Base-by-base conservation (phyloP, 805 yeast species). In the Wickerhamomyces bovis region DNA sequence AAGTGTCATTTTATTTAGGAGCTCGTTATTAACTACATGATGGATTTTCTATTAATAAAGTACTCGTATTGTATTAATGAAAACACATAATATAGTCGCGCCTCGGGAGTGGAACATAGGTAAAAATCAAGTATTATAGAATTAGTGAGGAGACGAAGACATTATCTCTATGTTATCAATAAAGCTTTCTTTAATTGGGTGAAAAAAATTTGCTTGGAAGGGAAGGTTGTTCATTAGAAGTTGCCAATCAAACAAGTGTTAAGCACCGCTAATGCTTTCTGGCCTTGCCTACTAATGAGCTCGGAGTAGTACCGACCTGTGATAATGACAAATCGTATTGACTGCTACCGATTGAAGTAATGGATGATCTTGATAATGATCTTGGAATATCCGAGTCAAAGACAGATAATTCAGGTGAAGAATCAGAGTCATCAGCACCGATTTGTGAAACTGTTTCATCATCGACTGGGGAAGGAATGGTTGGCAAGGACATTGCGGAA, bases 311-410 rank as follows among this genome's bases (percentile, higher is more conserved):
- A 33, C 16, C 9, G 12, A 33, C 16, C 11, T 33, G 36, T 33
- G 36, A 20, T 16, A 33, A 33, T 7, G 49, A 38, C 33, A 50
- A 31, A 38, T 50, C 52, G 38, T 31, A 49, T 23, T 53, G 56
- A 36, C 49, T 52, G 16, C 36, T 33, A 23, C 53, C 66, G 35
- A 65, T 42, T 21, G 69, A 66, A 7, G 65, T 63, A 35, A 61
- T 63, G 15, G 71, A 67, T n/a, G 69, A 57, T 44, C 67, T 57
- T 25, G 67, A 63, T 19, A 52, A 49, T 8, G 64, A 61, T 42
- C 60, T 57, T 13, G 60, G 56, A 18, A 53, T 47, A 42, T 52
- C 53, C 5, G 49, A 48, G 45, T 66, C 71, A 50, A 66, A 67
- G 3, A 65, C 58, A 2, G 65, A 59, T 51, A 53, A 50, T 50